Evolutionary conservation across 2,329 filamentous ascomycete species (phyloP).

Genomic region (Ophiocordyceps camponoti-leonardi): DNA sequence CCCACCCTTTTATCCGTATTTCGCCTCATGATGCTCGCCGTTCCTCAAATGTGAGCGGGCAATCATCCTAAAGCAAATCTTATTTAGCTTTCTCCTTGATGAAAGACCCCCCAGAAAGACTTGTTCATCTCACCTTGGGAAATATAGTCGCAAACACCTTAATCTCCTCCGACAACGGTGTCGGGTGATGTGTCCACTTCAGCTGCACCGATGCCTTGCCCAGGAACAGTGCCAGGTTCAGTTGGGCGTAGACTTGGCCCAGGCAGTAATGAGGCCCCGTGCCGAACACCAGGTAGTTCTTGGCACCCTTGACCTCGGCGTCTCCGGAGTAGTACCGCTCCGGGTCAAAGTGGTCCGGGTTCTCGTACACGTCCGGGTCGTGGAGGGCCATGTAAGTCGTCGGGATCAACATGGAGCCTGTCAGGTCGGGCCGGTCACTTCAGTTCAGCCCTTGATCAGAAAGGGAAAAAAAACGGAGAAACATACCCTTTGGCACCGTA

Average conservation of each 20-base stretch:
- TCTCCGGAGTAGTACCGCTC: constrained; percentile 84
- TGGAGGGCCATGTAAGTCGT: constrained; percentile 81
- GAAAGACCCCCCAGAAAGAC: background rate
- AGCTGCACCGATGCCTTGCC: constrained; percentile 77
- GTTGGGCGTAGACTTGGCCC: constrained; percentile 78
- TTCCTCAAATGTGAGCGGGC: constrained; percentile 55
- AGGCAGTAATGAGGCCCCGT: constrained; percentile 94
- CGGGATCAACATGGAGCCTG: constrained; percentile 82
- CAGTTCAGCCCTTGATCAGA: too few species aligned
- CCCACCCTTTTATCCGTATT: too few species aligned
- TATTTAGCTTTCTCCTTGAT: too few species aligned
- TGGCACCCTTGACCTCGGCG: constrained; percentile 67
- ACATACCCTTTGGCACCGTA: constrained; percentile 71
- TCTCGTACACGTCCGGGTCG: constrained; percentile 80
- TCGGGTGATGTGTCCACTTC: constrained; percentile 81
- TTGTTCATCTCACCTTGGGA: constrained; percentile 53
- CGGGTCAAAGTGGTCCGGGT: constrained; percentile 77
- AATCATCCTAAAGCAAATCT: constrained; percentile 55
- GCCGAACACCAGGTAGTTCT: constrained; percentile 96
- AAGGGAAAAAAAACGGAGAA: too few species aligned
- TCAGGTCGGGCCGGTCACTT: background rate
- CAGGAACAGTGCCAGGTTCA: constrained; percentile 77
- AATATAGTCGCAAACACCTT: constrained; percentile 98
- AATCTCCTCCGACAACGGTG: constrained; percentile 76
- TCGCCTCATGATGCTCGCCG: constrained; percentile 15